Evolutionary conservation across 2,329 filamentous ascomycete genomes (phyloP).

Genomic region (Lachnellula suecica): DNA sequence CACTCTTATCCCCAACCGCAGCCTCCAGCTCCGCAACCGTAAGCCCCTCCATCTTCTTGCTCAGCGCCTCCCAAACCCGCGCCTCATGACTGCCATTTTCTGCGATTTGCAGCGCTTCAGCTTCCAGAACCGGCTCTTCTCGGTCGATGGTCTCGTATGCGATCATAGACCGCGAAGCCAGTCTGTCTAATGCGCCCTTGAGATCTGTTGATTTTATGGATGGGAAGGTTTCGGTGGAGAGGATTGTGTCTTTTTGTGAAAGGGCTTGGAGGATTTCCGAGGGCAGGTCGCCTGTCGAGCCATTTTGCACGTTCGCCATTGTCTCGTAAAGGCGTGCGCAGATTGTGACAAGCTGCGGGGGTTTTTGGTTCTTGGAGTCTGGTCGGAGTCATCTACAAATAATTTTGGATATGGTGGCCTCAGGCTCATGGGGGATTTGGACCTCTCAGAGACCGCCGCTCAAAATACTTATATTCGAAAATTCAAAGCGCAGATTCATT

Average conservation of each 20-base stretch:
- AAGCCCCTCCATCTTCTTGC: slow-evolving; percentile 73
- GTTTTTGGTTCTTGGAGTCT: slow-evolving; percentile 4
- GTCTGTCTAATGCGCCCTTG: slow-evolving; percentile 85
- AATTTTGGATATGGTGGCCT: not conserved
- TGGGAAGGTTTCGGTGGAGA: slow-evolving; percentile 71
- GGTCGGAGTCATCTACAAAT: slow-evolving; percentile 7
- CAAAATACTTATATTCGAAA: too few relatives aligned
- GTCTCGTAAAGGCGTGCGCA: slow-evolving; percentile 11
- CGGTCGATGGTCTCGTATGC: slow-evolving; percentile 79
- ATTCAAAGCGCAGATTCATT: too few relatives aligned
- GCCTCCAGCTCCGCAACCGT: slow-evolving; percentile 73
- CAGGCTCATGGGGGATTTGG: too few relatives aligned
- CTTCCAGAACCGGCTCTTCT: slow-evolving; percentile 74
- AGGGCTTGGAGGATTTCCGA: slow-evolving; percentile 66
- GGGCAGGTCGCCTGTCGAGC: slow-evolving; percentile 53
- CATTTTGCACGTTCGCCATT: slow-evolving; percentile 45
- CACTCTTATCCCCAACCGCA: slow-evolving; percentile 70
- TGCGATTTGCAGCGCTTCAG: slow-evolving; percentile 71
- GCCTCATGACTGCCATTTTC: slow-evolving; percentile 79
- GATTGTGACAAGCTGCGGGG: slow-evolving; percentile 9
- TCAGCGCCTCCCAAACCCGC: slow-evolving; percentile 75
- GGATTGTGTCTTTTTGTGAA: slow-evolving; percentile 60
- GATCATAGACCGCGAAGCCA: slow-evolving; percentile 83
- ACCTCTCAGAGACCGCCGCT: too few relatives aligned
- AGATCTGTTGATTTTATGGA: slow-evolving; percentile 63